Percentiles rank a stretch among this genome's conserved stretches.
Evolutionary conservation across 148 eudicot genomes (phyloP).

Genomic region (Cornus suecica): DNA sequence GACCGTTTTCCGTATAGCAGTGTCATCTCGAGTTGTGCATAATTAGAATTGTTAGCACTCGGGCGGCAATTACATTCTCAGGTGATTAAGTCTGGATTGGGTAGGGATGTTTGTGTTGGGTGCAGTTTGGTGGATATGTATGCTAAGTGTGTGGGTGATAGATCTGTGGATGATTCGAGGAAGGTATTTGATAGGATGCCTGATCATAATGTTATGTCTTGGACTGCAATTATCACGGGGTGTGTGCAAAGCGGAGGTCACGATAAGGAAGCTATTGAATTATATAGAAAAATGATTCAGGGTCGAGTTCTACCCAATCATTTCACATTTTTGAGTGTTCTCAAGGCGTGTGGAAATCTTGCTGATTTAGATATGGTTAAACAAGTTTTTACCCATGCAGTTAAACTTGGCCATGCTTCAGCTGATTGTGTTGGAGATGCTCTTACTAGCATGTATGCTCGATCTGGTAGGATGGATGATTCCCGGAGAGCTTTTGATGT

Average conservation of each 20-base stretch:
- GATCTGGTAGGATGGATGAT: conserved; percentile 42
- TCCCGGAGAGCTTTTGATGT: conserved; percentile 55
- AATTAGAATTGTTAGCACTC: conserved; percentile 27
- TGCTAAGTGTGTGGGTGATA: conserved; percentile 39
- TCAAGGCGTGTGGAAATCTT: conserved; percentile 56
- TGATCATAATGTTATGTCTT: conserved; percentile 57
- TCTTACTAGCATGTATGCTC: conserved; percentile 58
- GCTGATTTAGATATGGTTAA: conserved; percentile 42
- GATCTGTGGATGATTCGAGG: conserved; percentile 40
- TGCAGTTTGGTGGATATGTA: conserved; percentile 70
- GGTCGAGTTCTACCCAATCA: conserved; percentile 51
- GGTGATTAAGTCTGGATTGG: conserved; percentile 41
- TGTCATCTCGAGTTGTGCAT: conserved; percentile 50
- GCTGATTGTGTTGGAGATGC: conserved; percentile 52
- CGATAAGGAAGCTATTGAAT: conserved; percentile 45
- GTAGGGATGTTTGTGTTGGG: conserved; percentile 52
- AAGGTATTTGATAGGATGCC: conserved; percentile 47
- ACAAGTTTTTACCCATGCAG: conserved; percentile 48
- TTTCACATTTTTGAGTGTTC: conserved; percentile 51
- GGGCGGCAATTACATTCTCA: conserved; percentile 53
- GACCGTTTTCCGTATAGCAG: conserved; percentile 54
- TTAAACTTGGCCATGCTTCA: conserved; percentile 43
- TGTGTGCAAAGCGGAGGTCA: conserved; percentile 43
- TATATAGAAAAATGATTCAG: conserved; percentile 49
- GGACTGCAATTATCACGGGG: conserved; percentile 59